Base-by-base conservation (phyloP, 345 rosid species). In the Diplotaxis tenuifolia region DNA sequence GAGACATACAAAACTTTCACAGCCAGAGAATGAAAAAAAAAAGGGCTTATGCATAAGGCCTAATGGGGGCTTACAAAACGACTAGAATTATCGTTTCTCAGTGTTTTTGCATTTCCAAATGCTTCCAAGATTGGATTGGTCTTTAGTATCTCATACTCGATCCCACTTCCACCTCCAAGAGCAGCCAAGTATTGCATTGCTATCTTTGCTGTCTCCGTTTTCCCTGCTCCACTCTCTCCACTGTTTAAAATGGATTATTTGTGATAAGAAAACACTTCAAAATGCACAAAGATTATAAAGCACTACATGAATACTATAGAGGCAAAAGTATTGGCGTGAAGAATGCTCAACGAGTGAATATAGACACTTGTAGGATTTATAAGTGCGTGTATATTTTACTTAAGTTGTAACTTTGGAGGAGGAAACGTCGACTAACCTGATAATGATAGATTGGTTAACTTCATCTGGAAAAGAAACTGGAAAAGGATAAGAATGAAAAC, bases 221-320 rank as follows among this genome's bases (percentile, higher is more conserved):
- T 94, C 75, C 98, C 98, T 7, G 98, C 97, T 79, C 97, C 98
- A 83, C 98, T 93, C 78, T 93, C 98, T 74, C 98, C 98, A 54
- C 98, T 94, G 83, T 6, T 60, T 71, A 82, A 86, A 74, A 70
- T 9, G 50, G 61, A 52, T 49, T 70, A n/a, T n/a, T 36, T 70
- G 73, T 18, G 31, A 77, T 69, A 22, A 69, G 54, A 52, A 78
- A 9, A 71, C 47, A 70, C 32, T 18, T 23, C 49, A 72, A 52
- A 20, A 74, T 42, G 49, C 49, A 40, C 16, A 40, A 1, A 40
- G 7, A 40, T 40, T 36, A 1, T 3, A 23, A 9, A 36, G 45
- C 16, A 40, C 49, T 40, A 40, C 7, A 36, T 36, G n/a, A 36
- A 11, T 36, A 10, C 45, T 3, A 36, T 9, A 36, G 42, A 36